A percentile compares a stretch with the other conserved stretches of the same genome.
Conservation (phyloP, 2,329 filamentous ascomycete genomes). For the Plectosphaerella plurivora region DNA sequence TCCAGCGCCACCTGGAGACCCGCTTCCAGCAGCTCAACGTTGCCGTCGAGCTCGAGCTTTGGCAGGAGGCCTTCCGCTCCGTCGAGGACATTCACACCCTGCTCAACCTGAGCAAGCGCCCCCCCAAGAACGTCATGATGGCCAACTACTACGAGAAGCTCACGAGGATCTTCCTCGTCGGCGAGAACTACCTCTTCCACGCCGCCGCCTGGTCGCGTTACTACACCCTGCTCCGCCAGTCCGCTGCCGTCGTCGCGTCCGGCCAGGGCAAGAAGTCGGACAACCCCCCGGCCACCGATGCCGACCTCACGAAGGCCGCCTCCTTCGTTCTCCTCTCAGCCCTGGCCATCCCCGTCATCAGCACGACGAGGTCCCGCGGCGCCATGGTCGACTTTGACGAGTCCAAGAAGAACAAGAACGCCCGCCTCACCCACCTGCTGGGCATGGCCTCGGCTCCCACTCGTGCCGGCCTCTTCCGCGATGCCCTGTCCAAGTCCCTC, state of each 20-base stretch:
- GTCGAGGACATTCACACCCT: constrained; percentile 98
- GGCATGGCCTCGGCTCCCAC: constrained; percentile 90
- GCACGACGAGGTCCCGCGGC: constrained; percentile 91
- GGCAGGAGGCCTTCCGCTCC: constrained; percentile 99
- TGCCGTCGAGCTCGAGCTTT: constrained; percentile 93
- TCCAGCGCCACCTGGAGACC: constrained; percentile 95
- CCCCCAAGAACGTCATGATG: constrained; percentile 99
- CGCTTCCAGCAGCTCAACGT: constrained; percentile 98
- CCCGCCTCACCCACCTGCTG: constrained; percentile 88
- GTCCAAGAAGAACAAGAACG: constrained; percentile 98
- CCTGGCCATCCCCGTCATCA: constrained; percentile 97
- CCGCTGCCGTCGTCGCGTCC: constrained; percentile 73
- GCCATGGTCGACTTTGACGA: constrained; percentile 96
- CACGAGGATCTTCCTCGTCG: constrained; percentile 95
- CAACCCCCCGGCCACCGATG: constrained; percentile 83
- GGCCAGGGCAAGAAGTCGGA: constrained; percentile 91
- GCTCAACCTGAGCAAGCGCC: constrained; percentile 94
- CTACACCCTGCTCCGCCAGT: constrained; percentile 93
- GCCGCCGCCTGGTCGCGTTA: constrained; percentile 96
- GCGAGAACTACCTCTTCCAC: constrained; percentile 99
- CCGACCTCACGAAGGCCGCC: constrained; percentile 87
- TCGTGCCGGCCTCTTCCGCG: constrained; percentile 87
- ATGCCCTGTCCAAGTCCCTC: constrained; percentile 90
- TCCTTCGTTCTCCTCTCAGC: constrained; percentile 95
- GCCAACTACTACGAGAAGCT: constrained; percentile 99